Conservation (phyloP, 805 yeast species). For the Priceomyces haplophilus region DNA sequence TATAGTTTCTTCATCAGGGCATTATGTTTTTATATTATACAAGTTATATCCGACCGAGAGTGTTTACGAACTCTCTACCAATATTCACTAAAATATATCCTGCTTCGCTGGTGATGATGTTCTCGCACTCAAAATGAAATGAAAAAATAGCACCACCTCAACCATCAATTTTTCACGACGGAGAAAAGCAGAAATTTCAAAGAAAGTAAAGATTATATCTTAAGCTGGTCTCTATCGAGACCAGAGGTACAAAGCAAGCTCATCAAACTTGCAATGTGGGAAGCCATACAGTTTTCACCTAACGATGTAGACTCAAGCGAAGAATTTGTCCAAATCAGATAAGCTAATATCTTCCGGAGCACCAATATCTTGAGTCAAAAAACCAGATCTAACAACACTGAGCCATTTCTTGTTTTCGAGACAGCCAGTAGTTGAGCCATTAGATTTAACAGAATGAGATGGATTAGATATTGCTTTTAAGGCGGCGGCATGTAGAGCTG, state of each 20-base stretch:
- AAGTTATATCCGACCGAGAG: neutral
- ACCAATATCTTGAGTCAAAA: constrained; percentile 71
- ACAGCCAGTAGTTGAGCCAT: constrained; percentile 9
- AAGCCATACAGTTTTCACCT: constrained; percentile 2
- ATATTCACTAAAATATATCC: neutral
- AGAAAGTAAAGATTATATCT: constrained; percentile 2
- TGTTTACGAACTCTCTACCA: neutral
- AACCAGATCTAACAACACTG: constrained; percentile 71
- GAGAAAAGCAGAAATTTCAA: neutral
- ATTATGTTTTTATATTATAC: neutral
- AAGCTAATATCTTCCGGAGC: constrained; percentile 76
- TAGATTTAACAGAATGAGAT: constrained; percentile 21
- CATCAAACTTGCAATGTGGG: neutral
- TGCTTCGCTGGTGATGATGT: too few relatives aligned
- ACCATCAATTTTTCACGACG: neutral
- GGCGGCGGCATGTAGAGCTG: constrained; percentile 69
- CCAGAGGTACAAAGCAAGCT: neutral
- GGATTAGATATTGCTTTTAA: constrained; percentile 46
- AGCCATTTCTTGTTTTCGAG: constrained; percentile 61
- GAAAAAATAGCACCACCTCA: neutral
- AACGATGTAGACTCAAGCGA: constrained; percentile 16
- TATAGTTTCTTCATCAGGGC: constrained; percentile 1
- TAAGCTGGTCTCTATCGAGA: neutral
- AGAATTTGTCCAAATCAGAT: constrained; percentile 55
- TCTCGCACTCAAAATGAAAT: neutral